Evolutionary conservation across 1,284 basidiomycete genomes (phyloP), one percentile per base, ranked within the genome.

Genomic region (Ceratobasidium theobromae): DNA sequence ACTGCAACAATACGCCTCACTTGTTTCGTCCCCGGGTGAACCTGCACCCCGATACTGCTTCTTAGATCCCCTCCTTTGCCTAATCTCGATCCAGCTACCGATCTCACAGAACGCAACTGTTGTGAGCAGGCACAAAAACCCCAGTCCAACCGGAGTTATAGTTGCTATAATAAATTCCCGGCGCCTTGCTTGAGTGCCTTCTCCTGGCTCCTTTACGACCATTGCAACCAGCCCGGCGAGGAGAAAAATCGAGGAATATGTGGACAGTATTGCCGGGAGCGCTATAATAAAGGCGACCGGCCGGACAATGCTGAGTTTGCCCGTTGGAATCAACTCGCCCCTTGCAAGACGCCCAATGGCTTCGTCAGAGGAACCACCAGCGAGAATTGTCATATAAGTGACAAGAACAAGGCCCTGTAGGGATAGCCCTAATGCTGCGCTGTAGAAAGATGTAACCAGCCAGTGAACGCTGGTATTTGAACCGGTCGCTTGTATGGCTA

Each of bases 371-470:
- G 53, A 35, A 25, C 53, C 53, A 23, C 53, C 53, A n/a, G 53
- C 53, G n/a, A 23, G n/a, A 12, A 55, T 55, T 3, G 53, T 55
- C 23, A 28, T 25, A 11, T 43, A 33, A 5, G 51, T 53, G 30
- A 53, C 38, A 4, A 33, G 23, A 9, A 53, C 38, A 12, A 53
- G 51, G 14, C 53, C 53, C 27, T 55, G 35, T 16, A 55, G 23
- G 12, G 53, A 55, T 27, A 55, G 33, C 12, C 53, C 53, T 16
- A 55, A 55, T n/a, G 53, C 53, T 3, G 28, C 41, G 25, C 53
- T 55, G 14, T 55, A 55, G 27, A 55, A 55, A n/a, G 53, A 21
- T 6, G 53, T 55, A 27, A 55, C 53, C 25, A 55, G 53, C 53
- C 38, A 55, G 16, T 55, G 41, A 25, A 55, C 28, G 8, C 41